A percentile compares a stretch with the other conserved stretches of the same genome.
These are phyloP conservation scores for Flaveria robusta DNA, from an alignment of 129 eudicot species.

Conservation along the genomic window DNA sequence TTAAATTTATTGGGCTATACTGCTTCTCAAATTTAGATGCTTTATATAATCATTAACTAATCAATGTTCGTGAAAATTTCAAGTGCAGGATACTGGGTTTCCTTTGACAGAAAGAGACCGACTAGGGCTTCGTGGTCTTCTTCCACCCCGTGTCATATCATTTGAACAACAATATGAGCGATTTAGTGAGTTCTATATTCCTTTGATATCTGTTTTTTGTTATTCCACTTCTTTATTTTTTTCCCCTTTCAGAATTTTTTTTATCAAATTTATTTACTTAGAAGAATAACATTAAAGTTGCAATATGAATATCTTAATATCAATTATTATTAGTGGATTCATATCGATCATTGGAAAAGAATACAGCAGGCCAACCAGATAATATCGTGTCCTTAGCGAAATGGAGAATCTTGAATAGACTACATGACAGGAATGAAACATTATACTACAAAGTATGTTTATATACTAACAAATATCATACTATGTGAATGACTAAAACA, in stretches of 20 bases:
- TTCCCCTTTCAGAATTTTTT: neutral
- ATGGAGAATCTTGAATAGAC: conserved; percentile 97
- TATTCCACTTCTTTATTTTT: neutral
- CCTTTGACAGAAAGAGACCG: conserved; percentile 99
- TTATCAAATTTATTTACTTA: conserved; percentile 13
- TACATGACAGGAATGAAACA: conserved; percentile 97
- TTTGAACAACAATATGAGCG: conserved; percentile 96
- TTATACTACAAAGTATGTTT: conserved; percentile 85
- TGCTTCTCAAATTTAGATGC: conserved; percentile 13
- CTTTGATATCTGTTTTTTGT: conserved; percentile 9
- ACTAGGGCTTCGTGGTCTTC: conserved; percentile 97
- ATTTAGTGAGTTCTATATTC: conserved; percentile 65
- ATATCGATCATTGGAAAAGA: conserved; percentile 82
- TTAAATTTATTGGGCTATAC: neutral
- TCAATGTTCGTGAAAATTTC: conserved; percentile 16
- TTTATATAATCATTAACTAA: conserved; percentile 13
- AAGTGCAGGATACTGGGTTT: conserved; percentile 89
- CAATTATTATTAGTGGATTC: conserved; percentile 69
- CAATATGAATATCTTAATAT: conserved; percentile 25
- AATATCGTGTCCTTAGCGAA: conserved; percentile 66
- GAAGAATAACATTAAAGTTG: conserved; percentile 22
- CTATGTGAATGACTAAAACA: conserved; percentile 3
- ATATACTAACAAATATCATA: conserved; percentile 16
- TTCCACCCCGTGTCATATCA: conserved; percentile 96
- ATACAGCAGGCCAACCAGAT: conserved; percentile 75